These are phyloP conservation scores for Ogataea haglerorum DNA, from an alignment of 805 yeast species.

Conservation along the genomic window DNA sequence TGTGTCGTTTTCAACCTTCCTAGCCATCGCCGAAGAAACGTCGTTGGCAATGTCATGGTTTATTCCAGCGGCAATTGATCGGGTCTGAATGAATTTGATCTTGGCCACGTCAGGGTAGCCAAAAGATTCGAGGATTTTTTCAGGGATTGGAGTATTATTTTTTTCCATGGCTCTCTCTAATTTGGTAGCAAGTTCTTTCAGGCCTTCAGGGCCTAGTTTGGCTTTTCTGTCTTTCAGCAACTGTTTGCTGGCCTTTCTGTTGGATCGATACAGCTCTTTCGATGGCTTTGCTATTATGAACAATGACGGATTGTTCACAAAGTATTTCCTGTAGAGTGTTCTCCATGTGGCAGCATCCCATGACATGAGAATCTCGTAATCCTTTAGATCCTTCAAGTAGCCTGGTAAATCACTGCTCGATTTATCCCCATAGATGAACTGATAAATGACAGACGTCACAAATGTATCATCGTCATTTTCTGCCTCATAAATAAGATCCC, in stretches of 20 bases:
- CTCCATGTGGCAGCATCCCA: slow-evolving; percentile 77
- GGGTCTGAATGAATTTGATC: slow-evolving; percentile 68
- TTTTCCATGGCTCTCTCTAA: slow-evolving; percentile 59
- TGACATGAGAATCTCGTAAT: slow-evolving; percentile 50
- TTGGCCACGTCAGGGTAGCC: slow-evolving; percentile 70
- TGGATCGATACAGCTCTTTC: slow-evolving; percentile 46
- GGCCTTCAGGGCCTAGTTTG: slow-evolving; percentile 58
- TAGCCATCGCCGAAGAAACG: slow-evolving; percentile 20
- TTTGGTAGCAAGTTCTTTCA: slow-evolving; percentile 44
- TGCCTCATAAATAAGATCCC: slow-evolving; percentile 56
- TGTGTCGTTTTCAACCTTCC: slow-evolving; percentile 23
- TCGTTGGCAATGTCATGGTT: slow-evolving; percentile 35
- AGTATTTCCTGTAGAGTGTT: slow-evolving; percentile 44
- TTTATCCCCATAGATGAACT: slow-evolving; percentile 72
- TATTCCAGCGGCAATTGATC: slow-evolving; percentile 57
- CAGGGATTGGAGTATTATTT: slow-evolving; percentile 79
- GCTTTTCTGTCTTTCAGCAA: slow-evolving; percentile 47
- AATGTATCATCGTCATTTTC: slow-evolving; percentile 63
- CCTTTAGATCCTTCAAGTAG: slow-evolving; percentile 55
- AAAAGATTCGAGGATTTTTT: slow-evolving; percentile 56
- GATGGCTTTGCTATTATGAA: slow-evolving; percentile 75
- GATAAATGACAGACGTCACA: slow-evolving; percentile 66
- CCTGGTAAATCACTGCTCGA: slow-evolving; percentile 55
- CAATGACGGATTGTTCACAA: slow-evolving; percentile 61
- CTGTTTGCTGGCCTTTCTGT: slow-evolving; percentile 50